Percentiles rank a stretch among this genome's conserved stretches.
Evolutionary conservation across 2,329 filamentous ascomycete genomes (phyloP).

Genomic region (Neonectria punicea): DNA sequence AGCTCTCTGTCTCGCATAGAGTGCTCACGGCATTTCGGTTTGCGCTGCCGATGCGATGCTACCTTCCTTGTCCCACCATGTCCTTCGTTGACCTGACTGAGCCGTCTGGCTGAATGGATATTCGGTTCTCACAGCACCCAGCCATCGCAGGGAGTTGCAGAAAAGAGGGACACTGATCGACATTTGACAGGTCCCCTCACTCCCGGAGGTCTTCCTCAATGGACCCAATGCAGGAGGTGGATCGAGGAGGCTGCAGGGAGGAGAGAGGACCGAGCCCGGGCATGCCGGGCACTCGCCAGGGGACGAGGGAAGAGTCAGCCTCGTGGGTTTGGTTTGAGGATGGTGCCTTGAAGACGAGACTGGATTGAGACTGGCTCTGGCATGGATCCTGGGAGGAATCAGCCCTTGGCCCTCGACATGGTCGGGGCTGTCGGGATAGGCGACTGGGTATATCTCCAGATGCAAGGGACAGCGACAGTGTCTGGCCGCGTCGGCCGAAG

Average conservation of each 20-base stretch:
- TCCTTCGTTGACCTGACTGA: neutral
- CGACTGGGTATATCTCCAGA: constrained; percentile 6
- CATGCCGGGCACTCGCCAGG: constrained; percentile 15
- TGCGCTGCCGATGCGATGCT: neutral
- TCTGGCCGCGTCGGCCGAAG: constrained; percentile 6
- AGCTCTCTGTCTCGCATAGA: neutral
- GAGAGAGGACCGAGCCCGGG: constrained; percentile 10
- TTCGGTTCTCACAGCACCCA: neutral
- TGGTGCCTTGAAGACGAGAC: constrained; percentile 5
- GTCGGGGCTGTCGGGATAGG: constrained; percentile 1
- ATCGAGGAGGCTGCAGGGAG: constrained; percentile 5
- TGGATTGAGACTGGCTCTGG: constrained; percentile 5
- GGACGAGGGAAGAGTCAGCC: constrained; percentile 7
- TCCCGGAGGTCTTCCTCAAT: constrained; percentile 14
- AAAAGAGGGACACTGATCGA: constrained; percentile 15
- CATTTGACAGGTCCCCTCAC: constrained; percentile 21
- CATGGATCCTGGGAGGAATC: constrained; percentile 7
- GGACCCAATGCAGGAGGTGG: constrained; percentile 20
- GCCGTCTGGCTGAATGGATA: constrained; percentile 2
- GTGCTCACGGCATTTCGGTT: neutral
- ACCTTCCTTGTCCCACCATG: neutral
- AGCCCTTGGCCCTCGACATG: neutral
- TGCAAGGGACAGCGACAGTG: constrained; percentile 11
- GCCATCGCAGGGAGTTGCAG: neutral
- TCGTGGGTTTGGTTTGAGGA: constrained; percentile 6